phyloP scores from a whole-genome alignment of 106 monocot species.

The Dioscorea alata region DNA sequence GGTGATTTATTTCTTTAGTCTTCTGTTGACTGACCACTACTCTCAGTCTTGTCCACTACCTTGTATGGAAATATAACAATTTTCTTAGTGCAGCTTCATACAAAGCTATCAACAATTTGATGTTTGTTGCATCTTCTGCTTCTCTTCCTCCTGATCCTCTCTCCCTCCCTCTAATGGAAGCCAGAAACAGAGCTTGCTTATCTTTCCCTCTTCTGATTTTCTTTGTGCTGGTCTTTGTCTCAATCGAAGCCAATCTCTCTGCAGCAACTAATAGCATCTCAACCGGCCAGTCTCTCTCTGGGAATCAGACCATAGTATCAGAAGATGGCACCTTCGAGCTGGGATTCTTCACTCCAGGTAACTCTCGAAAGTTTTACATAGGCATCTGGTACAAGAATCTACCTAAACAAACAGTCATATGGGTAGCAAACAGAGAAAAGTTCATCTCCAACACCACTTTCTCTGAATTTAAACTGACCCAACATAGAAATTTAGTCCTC shows the following conservation, averaged over 20 bases:
- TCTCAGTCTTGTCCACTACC: too few relatives aligned
- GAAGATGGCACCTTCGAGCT: slow-evolving; percentile 11
- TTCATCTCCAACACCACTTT: background rate
- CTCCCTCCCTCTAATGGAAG: background rate
- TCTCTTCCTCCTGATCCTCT: background rate
- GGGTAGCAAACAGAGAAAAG: slow-evolving; percentile 17
- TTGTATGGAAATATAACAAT: too few relatives aligned
- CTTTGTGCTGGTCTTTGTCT: background rate
- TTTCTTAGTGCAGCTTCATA: too few relatives aligned
- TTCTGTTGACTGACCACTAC: too few relatives aligned
- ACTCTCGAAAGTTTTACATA: slow-evolving; percentile 12
- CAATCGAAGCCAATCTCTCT: background rate
- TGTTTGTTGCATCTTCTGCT: too few relatives aligned
- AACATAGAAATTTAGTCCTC: background rate
- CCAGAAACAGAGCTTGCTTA: too few relatives aligned
- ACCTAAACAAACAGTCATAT: slow-evolving; percentile 6
- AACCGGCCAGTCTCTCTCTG: background rate
- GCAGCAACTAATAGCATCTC: background rate
- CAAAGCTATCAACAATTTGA: too few relatives aligned
- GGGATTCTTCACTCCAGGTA: slow-evolving; percentile 21
- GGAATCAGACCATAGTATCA: slow-evolving; percentile 16
- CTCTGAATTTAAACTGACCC: slow-evolving; percentile 2
- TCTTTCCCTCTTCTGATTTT: background rate
- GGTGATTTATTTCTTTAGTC: too few relatives aligned
- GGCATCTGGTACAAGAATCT: slow-evolving; percentile 31